Percentiles rank a stretch among this genome's conserved stretches.
These are phyloP conservation scores for Rubia tinctorum DNA, from an alignment of 305 asterid species.

Conservation along the genomic window DNA sequence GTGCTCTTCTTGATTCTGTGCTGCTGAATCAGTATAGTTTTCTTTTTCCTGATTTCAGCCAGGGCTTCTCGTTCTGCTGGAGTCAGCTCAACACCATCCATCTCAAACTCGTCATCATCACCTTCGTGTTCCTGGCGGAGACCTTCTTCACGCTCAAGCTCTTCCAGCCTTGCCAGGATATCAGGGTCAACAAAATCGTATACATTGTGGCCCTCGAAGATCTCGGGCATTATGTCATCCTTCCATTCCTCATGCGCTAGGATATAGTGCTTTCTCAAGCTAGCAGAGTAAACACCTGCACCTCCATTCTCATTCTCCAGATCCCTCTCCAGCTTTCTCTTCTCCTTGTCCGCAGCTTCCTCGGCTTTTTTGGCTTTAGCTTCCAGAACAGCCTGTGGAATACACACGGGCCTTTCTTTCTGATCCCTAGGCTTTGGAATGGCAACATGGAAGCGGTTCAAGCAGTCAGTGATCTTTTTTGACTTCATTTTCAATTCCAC, in stretches of 20 bases:
- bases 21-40: conserved; percentile 63
- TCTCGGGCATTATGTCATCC: conserved; percentile 78
- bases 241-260: conserved; percentile 90
- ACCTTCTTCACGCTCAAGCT: conserved; percentile 82
- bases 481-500: conserved; percentile 93
- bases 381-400: conserved; percentile 81
- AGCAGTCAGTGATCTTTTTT: conserved; percentile 68
- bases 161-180: conserved; percentile 78
- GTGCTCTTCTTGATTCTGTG: conserved; percentile 87
- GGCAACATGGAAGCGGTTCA: conserved; percentile 92
- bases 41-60: conserved; percentile 76
- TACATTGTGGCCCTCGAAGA: conserved; percentile 92
- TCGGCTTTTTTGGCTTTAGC: conserved; percentile 64
- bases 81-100: conserved; percentile 76
- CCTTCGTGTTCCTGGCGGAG: conserved; percentile 63
- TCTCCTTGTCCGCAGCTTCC: conserved; percentile 55
- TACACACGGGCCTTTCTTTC: conserved; percentile 76
- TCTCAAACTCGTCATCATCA: conserved; percentile 70
- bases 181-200: conserved; percentile 90
- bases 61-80: conserved; percentile 71
- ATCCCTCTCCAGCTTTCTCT: conserved; percentile 79
- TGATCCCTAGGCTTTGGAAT: conserved; percentile 86
- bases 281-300: conserved; percentile 98
- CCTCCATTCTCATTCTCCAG: conserved; percentile 95
- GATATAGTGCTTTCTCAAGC: conserved; percentile 74